A percentile compares a stretch with the other conserved stretches of the same genome.
phyloP scores from a whole-genome alignment of 148 eudicot species.

The Hydrangea macrophylla region DNA sequence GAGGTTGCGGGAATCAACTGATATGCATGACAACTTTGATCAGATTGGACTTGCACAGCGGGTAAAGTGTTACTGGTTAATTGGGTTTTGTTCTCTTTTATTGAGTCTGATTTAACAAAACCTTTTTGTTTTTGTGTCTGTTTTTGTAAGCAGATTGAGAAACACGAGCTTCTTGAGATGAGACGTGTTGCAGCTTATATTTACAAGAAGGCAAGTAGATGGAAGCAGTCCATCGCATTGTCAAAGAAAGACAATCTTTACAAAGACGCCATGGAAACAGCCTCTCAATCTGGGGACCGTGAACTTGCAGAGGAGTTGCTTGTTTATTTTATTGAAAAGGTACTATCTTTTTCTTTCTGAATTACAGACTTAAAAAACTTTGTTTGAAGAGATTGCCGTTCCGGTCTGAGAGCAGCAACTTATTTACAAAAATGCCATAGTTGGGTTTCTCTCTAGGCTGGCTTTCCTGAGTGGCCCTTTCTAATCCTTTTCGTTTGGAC shows the following conservation, averaged over 20 bases:
- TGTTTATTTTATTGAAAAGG: slow-evolving; percentile 93
- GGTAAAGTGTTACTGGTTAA: slow-evolving; percentile 33
- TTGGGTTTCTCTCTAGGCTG: no score
- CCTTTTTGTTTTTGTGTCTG: not conserved
- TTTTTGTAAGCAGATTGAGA: slow-evolving; percentile 77
- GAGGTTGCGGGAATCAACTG: slow-evolving; percentile 86
- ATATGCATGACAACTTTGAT: slow-evolving; percentile 93
- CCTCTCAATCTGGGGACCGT: slow-evolving; percentile 98
- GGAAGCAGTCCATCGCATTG: slow-evolving; percentile 96
- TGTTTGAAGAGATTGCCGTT: no score
- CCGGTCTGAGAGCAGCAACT: no score
- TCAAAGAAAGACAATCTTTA: slow-evolving; percentile 88
- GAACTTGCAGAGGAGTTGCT: slow-evolving; percentile 97
- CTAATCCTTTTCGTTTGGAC: not conserved
- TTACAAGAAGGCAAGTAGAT: slow-evolving; percentile 94
- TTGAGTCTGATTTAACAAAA: not conserved
- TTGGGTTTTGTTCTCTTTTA: not conserved
- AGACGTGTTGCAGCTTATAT: slow-evolving; percentile 97
- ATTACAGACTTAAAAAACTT: no score
- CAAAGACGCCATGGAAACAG: slow-evolving; percentile 98
- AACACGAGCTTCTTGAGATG: slow-evolving; percentile 94
- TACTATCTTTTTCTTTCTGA: slow-evolving; percentile 14
- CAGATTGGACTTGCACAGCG: slow-evolving; percentile 97
- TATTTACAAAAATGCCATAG: no score
- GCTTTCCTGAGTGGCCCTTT: not conserved